These are phyloP conservation scores for Boechera retrofracta DNA, from an alignment of 345 rosid genomes.

Conservation along the genomic window DNA sequence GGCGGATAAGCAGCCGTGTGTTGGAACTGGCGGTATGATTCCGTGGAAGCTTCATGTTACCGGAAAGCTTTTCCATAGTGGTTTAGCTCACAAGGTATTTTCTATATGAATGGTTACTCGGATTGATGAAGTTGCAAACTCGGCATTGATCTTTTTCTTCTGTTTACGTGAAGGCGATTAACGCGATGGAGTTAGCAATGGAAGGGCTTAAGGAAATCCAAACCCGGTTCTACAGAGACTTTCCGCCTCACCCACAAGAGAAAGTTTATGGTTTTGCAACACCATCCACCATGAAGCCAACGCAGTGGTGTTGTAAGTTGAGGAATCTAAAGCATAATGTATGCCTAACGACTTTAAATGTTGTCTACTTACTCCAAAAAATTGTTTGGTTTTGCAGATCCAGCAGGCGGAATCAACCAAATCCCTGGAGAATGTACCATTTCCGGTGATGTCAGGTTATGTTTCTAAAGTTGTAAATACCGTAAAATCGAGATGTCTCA, in stretches of 20 bases:
- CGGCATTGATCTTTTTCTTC: background rate
- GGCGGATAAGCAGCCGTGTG: slow-evolving; percentile 98
- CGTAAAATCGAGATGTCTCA: background rate
- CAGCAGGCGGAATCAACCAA: slow-evolving; percentile 98
- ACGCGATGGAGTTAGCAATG: slow-evolving; percentile 89
- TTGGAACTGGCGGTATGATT: slow-evolving; percentile 98
- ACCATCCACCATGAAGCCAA: slow-evolving; percentile 99
- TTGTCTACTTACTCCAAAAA: slow-evolving; percentile 31
- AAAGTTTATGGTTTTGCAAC: slow-evolving; percentile 87
- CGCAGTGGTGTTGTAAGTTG: slow-evolving; percentile 90
- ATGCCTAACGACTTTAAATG: slow-evolving; percentile 29
- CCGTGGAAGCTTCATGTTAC: slow-evolving; percentile 95
- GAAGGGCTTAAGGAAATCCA: slow-evolving; percentile 87
- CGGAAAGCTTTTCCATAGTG: slow-evolving; percentile 97
- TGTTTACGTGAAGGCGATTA: slow-evolving; percentile 70
- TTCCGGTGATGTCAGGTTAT: slow-evolving; percentile 92
- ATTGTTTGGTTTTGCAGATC: slow-evolving; percentile 58
- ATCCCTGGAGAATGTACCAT: slow-evolving; percentile 90
- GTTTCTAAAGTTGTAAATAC: background rate
- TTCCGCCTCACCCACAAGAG: slow-evolving; percentile 84
- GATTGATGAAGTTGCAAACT: slow-evolving; percentile 17
- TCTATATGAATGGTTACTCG: slow-evolving; percentile 26
- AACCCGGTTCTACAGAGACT: slow-evolving; percentile 79
- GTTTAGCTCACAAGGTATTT: slow-evolving; percentile 86
- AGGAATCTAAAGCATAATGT: slow-evolving; percentile 14